Percentiles rank a stretch among this genome's conserved stretches.
These are phyloP conservation scores for Lavandula angustifolia DNA, from an alignment of 257 asterid genomes.

Conservation along the genomic window DNA sequence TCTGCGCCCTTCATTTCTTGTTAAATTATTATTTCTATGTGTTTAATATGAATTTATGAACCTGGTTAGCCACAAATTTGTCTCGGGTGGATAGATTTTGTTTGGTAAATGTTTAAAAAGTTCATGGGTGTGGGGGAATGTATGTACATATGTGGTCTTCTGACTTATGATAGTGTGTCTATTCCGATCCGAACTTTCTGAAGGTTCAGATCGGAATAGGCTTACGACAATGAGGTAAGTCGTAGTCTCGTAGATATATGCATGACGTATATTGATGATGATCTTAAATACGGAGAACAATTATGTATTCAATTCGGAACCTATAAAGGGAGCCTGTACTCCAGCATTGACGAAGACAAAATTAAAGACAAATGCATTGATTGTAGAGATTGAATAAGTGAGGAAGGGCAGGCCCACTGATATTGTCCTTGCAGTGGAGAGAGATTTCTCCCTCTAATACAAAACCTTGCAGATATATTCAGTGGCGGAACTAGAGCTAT, in stretches of 20 bases:
- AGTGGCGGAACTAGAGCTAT: too few species aligned
- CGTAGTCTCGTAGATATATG: too few species aligned
- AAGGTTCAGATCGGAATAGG: too few species aligned
- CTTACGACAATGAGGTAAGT: too few species aligned
- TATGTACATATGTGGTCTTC: too few species aligned
- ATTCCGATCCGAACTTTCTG: too few species aligned
- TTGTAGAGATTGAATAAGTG: constrained; percentile 28
- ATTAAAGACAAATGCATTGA: constrained; percentile 14
- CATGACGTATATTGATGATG: background rate
- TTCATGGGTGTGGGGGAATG: background rate
- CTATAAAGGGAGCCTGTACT: background rate
- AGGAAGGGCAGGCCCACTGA: constrained; percentile 30
- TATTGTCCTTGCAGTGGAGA: constrained; percentile 17
- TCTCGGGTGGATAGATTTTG: constrained; percentile 4
- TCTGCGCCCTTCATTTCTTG: background rate
- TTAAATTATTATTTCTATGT: background rate
- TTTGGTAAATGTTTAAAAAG: background rate
- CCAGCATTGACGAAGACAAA: constrained; percentile 16
- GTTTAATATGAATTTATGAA: background rate
- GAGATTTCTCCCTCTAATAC: background rate
- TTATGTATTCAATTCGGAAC: background rate
- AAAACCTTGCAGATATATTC: background rate
- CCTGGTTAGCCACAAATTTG: constrained; percentile 1
- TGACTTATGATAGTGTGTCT: background rate
- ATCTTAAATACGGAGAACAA: too few species aligned